phyloP scores from a whole-genome alignment of 371 early-diverging fungal genomes.

The Syncephalastrum racemosum region DNA sequence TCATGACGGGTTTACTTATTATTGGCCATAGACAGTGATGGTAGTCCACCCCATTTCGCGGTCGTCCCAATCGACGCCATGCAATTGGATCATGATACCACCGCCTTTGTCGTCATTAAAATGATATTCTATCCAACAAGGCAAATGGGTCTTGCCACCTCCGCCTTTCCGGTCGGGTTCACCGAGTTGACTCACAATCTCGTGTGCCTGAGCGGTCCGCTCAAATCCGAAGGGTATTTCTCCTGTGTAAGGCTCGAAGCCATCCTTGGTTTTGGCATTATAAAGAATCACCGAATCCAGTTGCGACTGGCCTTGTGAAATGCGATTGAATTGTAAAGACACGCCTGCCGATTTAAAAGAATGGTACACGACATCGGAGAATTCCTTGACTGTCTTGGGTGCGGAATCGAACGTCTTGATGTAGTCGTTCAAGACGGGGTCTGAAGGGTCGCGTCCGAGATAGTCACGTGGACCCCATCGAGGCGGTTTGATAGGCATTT shows the following conservation, averaged over 20 bases:
- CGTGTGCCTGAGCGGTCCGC: constrained; percentile 34
- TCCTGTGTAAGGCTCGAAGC: constrained; percentile 27
- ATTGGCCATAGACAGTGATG: constrained; percentile 25
- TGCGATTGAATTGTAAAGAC: constrained; percentile 37
- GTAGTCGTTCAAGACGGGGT: no score
- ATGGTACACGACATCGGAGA: constrained; percentile 35
- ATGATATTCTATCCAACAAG: constrained; percentile 53
- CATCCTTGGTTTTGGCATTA: constrained; percentile 43
- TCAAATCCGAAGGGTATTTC: constrained; percentile 21
- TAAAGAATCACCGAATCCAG: constrained; percentile 46
- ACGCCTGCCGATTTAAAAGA: constrained; percentile 41
- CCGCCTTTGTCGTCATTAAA: constrained; percentile 27
- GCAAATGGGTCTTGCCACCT: constrained; percentile 39
- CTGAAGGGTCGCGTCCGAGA: no score
- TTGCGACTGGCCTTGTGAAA: constrained; percentile 2
- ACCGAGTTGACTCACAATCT: constrained; percentile 41
- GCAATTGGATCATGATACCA: constrained; percentile 41
- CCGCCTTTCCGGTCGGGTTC: constrained; percentile 54
- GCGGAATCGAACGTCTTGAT: not conserved
- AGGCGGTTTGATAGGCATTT: no score
- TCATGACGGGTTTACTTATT: not conserved
- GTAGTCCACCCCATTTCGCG: constrained; percentile 52
- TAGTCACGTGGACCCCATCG: no score
- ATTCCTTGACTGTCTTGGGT: constrained; percentile 14
- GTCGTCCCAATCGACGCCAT: constrained; percentile 54